Conservation (phyloP, 78 protist genomes). For the Acrasis kona region DNA sequence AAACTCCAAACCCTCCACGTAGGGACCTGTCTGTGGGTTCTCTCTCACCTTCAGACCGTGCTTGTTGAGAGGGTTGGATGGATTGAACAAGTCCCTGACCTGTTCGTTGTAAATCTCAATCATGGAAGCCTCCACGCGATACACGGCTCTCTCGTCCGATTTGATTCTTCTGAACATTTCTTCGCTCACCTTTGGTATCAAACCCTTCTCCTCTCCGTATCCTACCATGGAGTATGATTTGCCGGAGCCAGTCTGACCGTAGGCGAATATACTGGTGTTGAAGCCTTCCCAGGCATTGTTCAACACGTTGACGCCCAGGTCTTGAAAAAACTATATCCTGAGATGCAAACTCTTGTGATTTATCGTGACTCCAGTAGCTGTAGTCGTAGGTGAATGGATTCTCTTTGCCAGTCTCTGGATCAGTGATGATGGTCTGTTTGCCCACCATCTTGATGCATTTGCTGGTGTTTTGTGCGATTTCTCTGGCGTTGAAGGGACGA, state of each 20-base stretch:
- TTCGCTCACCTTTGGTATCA: conserved; percentile 43
- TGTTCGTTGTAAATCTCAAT: conserved; percentile 64
- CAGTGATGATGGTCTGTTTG: conserved; percentile 16
- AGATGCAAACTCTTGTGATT: conserved; percentile 11
- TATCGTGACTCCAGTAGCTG: conserved; percentile 47
- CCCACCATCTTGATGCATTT: not conserved
- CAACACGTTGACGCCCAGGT: conserved; percentile 33
- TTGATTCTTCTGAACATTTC: conserved; percentile 24
- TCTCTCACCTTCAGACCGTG: conserved; percentile 14
- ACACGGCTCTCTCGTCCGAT: not conserved
- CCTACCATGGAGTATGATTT: conserved; percentile 38
- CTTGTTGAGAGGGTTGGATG: no score
- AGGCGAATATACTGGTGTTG: conserved; percentile 57
- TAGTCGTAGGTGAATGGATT: conserved; percentile 53
- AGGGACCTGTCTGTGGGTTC: conserved; percentile 13
- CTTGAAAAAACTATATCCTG: conserved; percentile 36
- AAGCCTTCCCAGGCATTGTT: conserved; percentile 41
- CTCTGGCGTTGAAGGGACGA: conserved; percentile 42
- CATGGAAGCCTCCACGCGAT: conserved; percentile 21
- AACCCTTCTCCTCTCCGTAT: conserved; percentile 21
- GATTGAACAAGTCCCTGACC: conserved; percentile 34
- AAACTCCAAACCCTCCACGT: conserved; percentile 6
- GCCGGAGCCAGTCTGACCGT: conserved; percentile 62
- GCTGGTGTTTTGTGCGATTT: not conserved
- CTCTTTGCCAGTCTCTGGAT: conserved; percentile 10